Base-by-base conservation (phyloP, 2,329 filamentous ascomycete genomes). In the Trichoderma sp. region DNA sequence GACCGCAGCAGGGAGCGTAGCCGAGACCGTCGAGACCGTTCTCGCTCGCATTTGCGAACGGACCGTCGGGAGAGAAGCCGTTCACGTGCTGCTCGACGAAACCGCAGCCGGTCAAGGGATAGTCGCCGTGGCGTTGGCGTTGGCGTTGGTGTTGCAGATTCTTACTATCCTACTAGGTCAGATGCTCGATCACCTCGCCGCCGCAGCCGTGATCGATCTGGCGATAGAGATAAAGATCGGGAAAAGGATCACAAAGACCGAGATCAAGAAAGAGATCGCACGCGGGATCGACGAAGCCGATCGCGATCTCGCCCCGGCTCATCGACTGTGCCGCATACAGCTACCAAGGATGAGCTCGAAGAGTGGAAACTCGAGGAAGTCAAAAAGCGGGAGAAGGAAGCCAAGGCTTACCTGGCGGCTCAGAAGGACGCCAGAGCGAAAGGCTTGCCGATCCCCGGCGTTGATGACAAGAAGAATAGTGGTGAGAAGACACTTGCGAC, bases 321-420 rank as follows among this genome's bases (percentile, higher is more conserved):
- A 5, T 77, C 81, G 1, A 72, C 76, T 10, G 74, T 77, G 5
- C 78, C 80, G 34, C 80, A 81, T 1, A 78, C 81, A 2, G 78
- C 81, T 0, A 78, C 76, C 18, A 83, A 83, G 59, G 81, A 83
- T n/a, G 83, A 82, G 51, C 79, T 83, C 30, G 86, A 88, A 73
- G 83, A 83, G 18, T 86, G 86, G 83, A 90, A 90, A 75, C 84
- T 86, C 71, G 85, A 85, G 69, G 87, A 89, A 73, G 87, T 88
- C 65, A 86, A 83, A 75, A 87, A 88, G 75, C 84, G 87, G 61
- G 87, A 89, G 75, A 84, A 84, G 71, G 87, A 90, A 76, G 88
- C 88, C 49, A 89, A 89, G 75, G 87, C 86, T 5, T 90, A 90
- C 72, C 79, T 89, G 46, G 87, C 87, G 7, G 87, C 86, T 3